A percentile compares a stretch with the other conserved stretches of the same genome.
These are phyloP conservation scores for Elongisporangium anandrum DNA, from an alignment of 352 stramenopile species.

Conservation along the genomic window DNA sequence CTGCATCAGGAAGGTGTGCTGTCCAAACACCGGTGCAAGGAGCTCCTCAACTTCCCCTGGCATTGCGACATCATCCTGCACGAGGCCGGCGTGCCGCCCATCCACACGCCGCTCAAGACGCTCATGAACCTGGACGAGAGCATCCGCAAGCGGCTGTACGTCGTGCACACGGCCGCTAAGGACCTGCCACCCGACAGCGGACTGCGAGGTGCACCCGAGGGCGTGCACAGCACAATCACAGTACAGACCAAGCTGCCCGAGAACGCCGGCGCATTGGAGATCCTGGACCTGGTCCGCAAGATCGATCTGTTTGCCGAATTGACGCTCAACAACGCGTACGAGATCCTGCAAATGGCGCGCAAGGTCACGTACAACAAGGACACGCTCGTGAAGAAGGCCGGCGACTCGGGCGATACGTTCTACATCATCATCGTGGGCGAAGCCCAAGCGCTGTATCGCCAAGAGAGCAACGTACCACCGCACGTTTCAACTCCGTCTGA, in stretches of 20 bases:
- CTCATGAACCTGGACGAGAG: slow-evolving; percentile 85
- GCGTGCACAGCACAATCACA: slow-evolving; percentile 86
- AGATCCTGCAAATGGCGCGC: slow-evolving; percentile 79
- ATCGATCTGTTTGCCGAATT: slow-evolving; percentile 80
- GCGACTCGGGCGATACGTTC: slow-evolving; percentile 55
- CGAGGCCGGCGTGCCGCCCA: slow-evolving; percentile 92
- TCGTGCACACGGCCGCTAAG: slow-evolving; percentile 92
- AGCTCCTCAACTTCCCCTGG: slow-evolving; percentile 93
- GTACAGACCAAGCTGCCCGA: slow-evolving; percentile 72
- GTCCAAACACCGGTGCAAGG: slow-evolving; percentile 76
- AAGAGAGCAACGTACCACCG: slow-evolving; percentile 10
- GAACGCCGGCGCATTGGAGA: slow-evolving; percentile 73
- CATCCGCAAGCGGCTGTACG: slow-evolving; percentile 91
- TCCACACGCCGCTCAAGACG: slow-evolving; percentile 94
- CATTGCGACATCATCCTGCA: slow-evolving; percentile 93
- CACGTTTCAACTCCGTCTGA: neutral
- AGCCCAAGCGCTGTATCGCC: slow-evolving; percentile 47
- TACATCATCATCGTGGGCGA: slow-evolving; percentile 85
- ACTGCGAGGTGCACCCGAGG: slow-evolving; percentile 85
- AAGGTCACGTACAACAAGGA: slow-evolving; percentile 67
- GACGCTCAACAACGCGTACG: slow-evolving; percentile 82
- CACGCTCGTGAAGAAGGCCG: slow-evolving; percentile 40
- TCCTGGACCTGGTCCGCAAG: slow-evolving; percentile 81
- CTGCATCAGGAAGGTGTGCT: slow-evolving; percentile 85
- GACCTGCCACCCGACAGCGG: slow-evolving; percentile 69